A percentile compares a stretch with the other conserved stretches of the same genome.
Evolutionary conservation across 306 rosid species (phyloP).

Genomic region (Castanea sativa): DNA sequence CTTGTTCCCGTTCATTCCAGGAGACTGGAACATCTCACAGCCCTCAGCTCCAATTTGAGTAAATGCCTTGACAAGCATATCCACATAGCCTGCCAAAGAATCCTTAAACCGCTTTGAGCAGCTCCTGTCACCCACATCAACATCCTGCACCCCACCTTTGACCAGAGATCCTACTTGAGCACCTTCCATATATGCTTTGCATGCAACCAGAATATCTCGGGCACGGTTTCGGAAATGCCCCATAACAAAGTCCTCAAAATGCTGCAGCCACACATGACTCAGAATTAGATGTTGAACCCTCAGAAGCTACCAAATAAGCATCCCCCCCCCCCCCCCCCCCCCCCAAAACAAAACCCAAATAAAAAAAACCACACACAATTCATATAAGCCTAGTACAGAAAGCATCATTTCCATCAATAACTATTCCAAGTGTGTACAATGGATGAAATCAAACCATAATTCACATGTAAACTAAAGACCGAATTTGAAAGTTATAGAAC

Average conservation of each 20-base stretch:
- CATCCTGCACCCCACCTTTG: constrained; percentile 82
- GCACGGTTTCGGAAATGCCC: constrained; percentile 75
- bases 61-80: constrained; percentile 47
- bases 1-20: constrained; percentile 17
- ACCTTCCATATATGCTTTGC: constrained; percentile 77
- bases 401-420: too few species aligned
- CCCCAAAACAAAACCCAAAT: too few species aligned
- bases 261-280: constrained; percentile 42
- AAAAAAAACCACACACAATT: too few species aligned
- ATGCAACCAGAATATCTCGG: constrained; percentile 68
- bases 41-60: constrained; percentile 50
- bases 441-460: too few species aligned
- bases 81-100: constrained; percentile 30
- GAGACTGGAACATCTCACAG: constrained; percentile 50
- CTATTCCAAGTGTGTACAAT: too few species aligned
- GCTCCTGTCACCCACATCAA: constrained; percentile 71
- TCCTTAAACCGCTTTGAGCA: constrained; percentile 52
- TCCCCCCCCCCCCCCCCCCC: not conserved
- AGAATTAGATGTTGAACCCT: constrained; percentile 13
- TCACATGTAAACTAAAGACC: not conserved
- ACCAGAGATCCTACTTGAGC: constrained; percentile 86
- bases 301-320: not conserved
- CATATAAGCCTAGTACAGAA: too few species aligned
- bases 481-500: not conserved
- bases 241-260: constrained; percentile 65